These are phyloP conservation scores for Rasamsonia emersonii DNA, from an alignment of 2,329 filamentous ascomycete species.

Conservation along the genomic window DNA sequence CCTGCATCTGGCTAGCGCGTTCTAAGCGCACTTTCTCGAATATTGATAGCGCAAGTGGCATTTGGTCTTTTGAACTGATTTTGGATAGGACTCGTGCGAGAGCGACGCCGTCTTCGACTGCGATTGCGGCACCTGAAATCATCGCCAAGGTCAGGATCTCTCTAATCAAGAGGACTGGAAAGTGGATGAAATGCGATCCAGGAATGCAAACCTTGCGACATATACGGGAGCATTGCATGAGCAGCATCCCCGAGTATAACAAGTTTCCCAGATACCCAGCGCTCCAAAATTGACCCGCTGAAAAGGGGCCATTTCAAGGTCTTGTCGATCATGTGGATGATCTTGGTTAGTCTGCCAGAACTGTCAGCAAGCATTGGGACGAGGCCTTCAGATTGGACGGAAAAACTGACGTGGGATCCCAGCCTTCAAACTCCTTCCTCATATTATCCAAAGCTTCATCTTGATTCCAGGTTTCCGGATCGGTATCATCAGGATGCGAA, in stretches of 20 bases:
- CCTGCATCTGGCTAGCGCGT: slow-evolving; percentile 33
- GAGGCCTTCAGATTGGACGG: no score
- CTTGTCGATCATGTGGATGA: slow-evolving; percentile 43
- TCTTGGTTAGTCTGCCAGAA: slow-evolving; percentile 19
- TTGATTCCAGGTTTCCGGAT: slow-evolving; percentile 36
- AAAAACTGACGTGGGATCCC: slow-evolving; percentile 53
- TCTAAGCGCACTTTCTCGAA: slow-evolving; percentile 31
- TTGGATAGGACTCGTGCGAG: slow-evolving; percentile 34
- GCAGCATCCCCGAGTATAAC: slow-evolving; percentile 47
- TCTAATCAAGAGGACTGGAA: no score
- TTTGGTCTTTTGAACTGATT: slow-evolving; percentile 16
- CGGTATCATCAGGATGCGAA: slow-evolving; percentile 47
- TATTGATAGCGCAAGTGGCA: slow-evolving; percentile 24
- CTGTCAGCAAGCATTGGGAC: slow-evolving; percentile 6
- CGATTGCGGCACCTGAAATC: slow-evolving; percentile 59
- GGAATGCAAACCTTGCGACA: slow-evolving; percentile 21
- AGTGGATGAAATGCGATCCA: slow-evolving; percentile 17
- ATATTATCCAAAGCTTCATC: slow-evolving; percentile 34
- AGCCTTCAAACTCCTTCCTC: slow-evolving; percentile 45
- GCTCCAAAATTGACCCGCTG: slow-evolving; percentile 40
- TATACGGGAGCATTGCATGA: slow-evolving; percentile 56
- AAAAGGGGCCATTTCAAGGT: slow-evolving; percentile 64
- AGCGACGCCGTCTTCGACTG: slow-evolving; percentile 60
- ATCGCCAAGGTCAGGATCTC: no score
- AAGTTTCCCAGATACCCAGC: slow-evolving; percentile 26